Base-by-base conservation (phyloP, 345 rosid species). In the Corymbia maculata region DNA sequence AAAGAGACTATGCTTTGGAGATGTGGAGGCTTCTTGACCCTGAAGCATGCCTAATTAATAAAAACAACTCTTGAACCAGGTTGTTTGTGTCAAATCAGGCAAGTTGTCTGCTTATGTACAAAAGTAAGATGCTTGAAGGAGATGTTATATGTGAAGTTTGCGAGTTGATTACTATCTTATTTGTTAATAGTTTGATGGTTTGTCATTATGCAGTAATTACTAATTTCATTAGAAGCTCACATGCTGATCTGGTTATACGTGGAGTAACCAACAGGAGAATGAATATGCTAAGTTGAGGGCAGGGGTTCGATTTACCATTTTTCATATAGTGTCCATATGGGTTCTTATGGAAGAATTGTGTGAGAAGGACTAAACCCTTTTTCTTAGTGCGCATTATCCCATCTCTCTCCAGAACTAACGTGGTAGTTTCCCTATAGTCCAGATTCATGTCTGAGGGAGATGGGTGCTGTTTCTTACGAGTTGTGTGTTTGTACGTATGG, bases 21-120 rank as follows among this genome's bases (percentile, higher is more conserved):
- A 98, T 98, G 94, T 97, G 99, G 99, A 95, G 99, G 93, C 97
- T 97, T 90, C 99, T 97, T 93, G 99, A 97, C 90, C 99, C 98
- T 8, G 98, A 93, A 90, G 92, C 96, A 50, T 96, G 92, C 89
- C 88, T 98, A 86, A 98, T 98, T 88, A 92, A 90, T 89, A 89
- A 94, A 95, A 92, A 90, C 95, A 98, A 91, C 99, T 96, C 68
- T 90, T 52, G 88, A 93, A 97, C 89, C 96, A 96, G 49, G 94
- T 98, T 86, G 95, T 96, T 85, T 98, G 99, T 86, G 99, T 98
- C 89, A 98, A 95, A 93, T 92, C 98, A 92, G 99, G 99, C 93
- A 93, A 94, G 93, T 85, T 49, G 19, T 32, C 42, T 24, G 11
- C 66, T 13, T 28, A 88, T 61, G 44, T 61, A 75, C 51, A 85